Conservation (phyloP, 2,329 filamentous ascomycete genomes). For the Nectriaceae sp. region DNA sequence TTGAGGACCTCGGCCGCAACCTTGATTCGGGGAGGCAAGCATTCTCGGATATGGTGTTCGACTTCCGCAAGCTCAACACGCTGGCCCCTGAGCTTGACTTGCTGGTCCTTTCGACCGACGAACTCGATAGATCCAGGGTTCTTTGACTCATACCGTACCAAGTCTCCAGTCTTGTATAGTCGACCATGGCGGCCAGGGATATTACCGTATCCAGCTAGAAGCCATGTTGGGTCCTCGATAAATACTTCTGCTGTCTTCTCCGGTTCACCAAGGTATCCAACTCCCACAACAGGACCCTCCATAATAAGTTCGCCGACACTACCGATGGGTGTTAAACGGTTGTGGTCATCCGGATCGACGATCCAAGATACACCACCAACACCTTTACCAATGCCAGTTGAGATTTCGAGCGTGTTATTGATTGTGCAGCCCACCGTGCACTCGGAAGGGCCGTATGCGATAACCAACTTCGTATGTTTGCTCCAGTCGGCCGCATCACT, state of each 20-base stretch:
- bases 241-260: constrained; percentile 61
- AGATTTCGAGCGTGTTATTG: constrained; percentile 44
- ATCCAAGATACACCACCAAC: constrained; percentile 53
- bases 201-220: constrained; percentile 39
- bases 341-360: constrained; percentile 48
- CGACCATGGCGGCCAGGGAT: constrained; percentile 42
- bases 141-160: constrained; percentile 55
- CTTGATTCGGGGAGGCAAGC: constrained; percentile 43
- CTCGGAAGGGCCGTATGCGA: constrained; percentile 56
- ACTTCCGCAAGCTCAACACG: constrained; percentile 62
- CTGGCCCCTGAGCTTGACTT: constrained; percentile 68
- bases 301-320: constrained; percentile 55
- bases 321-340: constrained; percentile 49
- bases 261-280: constrained; percentile 61
- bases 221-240: constrained; percentile 56
- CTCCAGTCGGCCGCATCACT: constrained; percentile 52
- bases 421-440: constrained; percentile 55
- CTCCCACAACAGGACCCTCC: constrained; percentile 61
- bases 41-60: constrained; percentile 49
- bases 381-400: constrained; percentile 50
- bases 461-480: constrained; percentile 46
- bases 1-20: constrained; percentile 52
- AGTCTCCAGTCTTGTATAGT: constrained; percentile 62
- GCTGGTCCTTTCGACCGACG: constrained; percentile 66
- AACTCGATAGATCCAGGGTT: constrained; percentile 57